Conservation (phyloP, 352 stramenopile species). For the Achlya hypogyna region DNA sequence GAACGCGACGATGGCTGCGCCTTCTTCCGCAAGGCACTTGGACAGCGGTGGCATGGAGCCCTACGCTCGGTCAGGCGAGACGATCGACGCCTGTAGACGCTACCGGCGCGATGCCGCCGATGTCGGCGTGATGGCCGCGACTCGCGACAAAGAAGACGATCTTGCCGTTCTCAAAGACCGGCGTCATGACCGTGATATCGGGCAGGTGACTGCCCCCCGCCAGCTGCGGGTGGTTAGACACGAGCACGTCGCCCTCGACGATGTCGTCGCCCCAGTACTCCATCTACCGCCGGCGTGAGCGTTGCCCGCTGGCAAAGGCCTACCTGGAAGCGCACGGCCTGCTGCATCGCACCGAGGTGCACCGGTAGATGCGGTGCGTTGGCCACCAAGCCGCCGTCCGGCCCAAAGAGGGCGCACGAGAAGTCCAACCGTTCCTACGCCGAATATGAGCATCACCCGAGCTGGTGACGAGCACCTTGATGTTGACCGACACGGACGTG, state of each 20-base stretch:
- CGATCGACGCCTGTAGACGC: neutral
- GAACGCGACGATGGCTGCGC: slow-evolving; percentile 98
- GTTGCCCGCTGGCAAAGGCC: slow-evolving; percentile 31
- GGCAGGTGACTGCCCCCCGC: slow-evolving; percentile 95
- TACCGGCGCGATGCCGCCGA: slow-evolving; percentile 94
- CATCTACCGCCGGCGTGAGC: slow-evolving; percentile 32
- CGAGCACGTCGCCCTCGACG: slow-evolving; percentile 93
- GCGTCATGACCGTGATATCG: slow-evolving; percentile 99
- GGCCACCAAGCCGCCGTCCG: slow-evolving; percentile 96
- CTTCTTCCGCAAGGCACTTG: slow-evolving; percentile 94
- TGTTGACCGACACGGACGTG: slow-evolving; percentile 97
- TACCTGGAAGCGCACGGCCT: slow-evolving; percentile 94
- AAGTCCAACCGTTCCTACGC: slow-evolving; percentile 94
- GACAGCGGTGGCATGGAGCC: slow-evolving; percentile 93
- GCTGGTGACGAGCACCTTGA: slow-evolving; percentile 70
- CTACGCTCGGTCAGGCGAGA: neutral
- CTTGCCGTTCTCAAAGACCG: slow-evolving; percentile 89
- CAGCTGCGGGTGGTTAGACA: slow-evolving; percentile 98
- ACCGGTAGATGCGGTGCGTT: slow-evolving; percentile 99
- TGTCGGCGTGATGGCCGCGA: slow-evolving; percentile 96
- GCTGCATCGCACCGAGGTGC: slow-evolving; percentile 98
- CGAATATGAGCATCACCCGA: neutral
- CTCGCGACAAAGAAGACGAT: slow-evolving; percentile 99
- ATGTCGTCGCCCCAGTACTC: slow-evolving; percentile 87
- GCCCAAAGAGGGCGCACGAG: slow-evolving; percentile 97